Evolutionary conservation across 2,329 filamentous ascomycete species (phyloP), one percentile per base, ranked within the genome.

Genomic region (Alternaria novae-zelandiae): DNA sequence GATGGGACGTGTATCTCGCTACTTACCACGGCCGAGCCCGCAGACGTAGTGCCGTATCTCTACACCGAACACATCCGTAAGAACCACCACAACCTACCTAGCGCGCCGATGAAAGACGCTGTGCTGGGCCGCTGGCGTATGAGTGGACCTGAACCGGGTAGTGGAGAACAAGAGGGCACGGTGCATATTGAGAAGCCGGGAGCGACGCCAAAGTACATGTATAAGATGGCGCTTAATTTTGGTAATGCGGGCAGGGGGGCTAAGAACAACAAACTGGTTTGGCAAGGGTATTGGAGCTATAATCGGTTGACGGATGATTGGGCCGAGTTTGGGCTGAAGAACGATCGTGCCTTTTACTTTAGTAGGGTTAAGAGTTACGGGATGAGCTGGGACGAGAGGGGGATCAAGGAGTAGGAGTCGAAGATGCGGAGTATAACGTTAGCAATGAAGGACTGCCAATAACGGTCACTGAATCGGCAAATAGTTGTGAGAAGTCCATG

Each of bases 251-350:
- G 85, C 0, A 79, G 80, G 28, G 82, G 84, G 2, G 83, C 89
- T 0, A 88, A 89, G 76, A 97, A 96, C 74, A 97, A 95, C 66
- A 97, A 96, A 81, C 81, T 99, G 54, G 82, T 84, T 0, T 99
- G 96, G 95, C 91, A 91, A 72, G 91, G 91, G 1, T 97, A 94
- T 77, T 97, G 93, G 88, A 95, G 90, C 82, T 95, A 96, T 77
- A 97, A 98, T 77, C 87, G 88, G 70, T 80, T 97, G 74, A 97
- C 93, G 8, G 94, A 97, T 77, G 94, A 97, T 80, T 96, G 92
- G 91, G 92, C 86, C 5, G 91, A 92, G 81, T 98, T 98, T 80
- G 83, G 83, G 2, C 73, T 90, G 70, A 86, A 86, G 74, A 88
- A 90, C 72, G 87, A 90, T 77, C 81, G 84, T 64, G 80, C 86